Conservation (phyloP, 2,329 filamentous ascomycete species). For the Trichoderma sp. region DNA sequence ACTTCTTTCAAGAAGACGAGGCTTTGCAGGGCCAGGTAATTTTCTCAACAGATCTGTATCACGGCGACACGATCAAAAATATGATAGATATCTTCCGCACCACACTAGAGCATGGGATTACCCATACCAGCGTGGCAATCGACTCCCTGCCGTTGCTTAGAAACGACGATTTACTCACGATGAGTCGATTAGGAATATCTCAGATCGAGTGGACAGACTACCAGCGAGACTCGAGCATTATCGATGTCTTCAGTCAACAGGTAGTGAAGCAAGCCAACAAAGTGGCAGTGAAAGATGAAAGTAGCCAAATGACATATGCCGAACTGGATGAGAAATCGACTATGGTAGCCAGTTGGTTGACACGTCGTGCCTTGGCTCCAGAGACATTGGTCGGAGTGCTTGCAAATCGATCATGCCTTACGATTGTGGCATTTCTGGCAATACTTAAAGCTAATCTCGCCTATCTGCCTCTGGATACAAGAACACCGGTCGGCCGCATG, state of each 20-base stretch:
- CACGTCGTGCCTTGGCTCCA: background rate
- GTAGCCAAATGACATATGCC: background rate
- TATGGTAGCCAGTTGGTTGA: background rate
- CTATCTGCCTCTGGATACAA: background rate
- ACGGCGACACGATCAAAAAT: background rate
- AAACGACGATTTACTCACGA: background rate
- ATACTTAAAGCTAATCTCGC: background rate
- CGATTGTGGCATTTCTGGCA: background rate
- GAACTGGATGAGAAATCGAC: background rate
- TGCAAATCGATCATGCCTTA: background rate
- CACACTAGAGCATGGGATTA: background rate
- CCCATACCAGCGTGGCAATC: background rate
- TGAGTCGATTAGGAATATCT: background rate
- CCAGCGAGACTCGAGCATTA: background rate
- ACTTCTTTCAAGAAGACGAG: background rate
- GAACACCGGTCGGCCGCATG: background rate
- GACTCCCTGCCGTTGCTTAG: background rate
- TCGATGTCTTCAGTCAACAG: background rate
- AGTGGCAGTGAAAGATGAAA: background rate
- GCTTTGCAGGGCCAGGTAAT: background rate
- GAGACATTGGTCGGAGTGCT: background rate
- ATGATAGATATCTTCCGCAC: background rate
- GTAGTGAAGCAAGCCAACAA: background rate
- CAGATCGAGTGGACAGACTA: background rate
- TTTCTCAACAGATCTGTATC: background rate